These are phyloP conservation scores for Talaromyces islandicus DNA, from an alignment of 2,329 filamentous ascomycete genomes.

Conservation along the genomic window DNA sequence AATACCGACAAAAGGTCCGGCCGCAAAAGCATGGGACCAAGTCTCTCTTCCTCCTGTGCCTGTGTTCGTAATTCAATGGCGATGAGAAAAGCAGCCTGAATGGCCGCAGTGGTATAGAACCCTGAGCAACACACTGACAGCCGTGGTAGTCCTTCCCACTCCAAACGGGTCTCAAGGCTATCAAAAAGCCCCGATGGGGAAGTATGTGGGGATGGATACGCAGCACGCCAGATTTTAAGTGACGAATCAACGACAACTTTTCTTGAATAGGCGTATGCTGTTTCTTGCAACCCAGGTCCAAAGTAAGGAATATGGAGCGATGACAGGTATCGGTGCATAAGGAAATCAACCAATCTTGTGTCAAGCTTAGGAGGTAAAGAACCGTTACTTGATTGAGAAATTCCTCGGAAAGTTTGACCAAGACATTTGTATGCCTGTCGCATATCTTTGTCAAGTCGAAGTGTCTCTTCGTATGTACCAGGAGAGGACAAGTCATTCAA, in stretches of 20 bases:
- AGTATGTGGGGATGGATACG: conserved; percentile 24
- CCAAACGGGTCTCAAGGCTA: conserved; percentile 1
- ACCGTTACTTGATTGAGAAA: background rate
- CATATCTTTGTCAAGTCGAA: conserved; percentile 36
- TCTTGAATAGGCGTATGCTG: conserved; percentile 42
- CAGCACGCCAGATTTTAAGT: conserved; percentile 42
- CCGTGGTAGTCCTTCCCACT: conserved; percentile 31
- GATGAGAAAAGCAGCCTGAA: conserved; percentile 18
- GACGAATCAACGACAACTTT: conserved; percentile 45
- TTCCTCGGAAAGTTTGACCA: conserved; percentile 19
- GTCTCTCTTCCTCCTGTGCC: conserved; percentile 21
- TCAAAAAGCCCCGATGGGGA: background rate
- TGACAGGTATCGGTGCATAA: conserved; percentile 22
- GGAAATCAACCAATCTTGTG: conserved; percentile 18
- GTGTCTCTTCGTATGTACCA: conserved; percentile 10
- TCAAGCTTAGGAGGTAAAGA: conserved; percentile 14
- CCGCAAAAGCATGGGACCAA: conserved; percentile 20
- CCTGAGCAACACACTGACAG: conserved; percentile 34
- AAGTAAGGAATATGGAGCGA: conserved; percentile 24
- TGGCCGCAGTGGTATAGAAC: conserved; percentile 13
- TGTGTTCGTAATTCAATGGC: conserved; percentile 21
- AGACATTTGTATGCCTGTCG: conserved; percentile 40
- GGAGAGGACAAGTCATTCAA: conserved; percentile 20
- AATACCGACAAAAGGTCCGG: conserved; percentile 26
- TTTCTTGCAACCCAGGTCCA: background rate